phyloP scores from a whole-genome alignment of 2,329 filamentous ascomycete genomes.

The Verticillium dahliae region DNA sequence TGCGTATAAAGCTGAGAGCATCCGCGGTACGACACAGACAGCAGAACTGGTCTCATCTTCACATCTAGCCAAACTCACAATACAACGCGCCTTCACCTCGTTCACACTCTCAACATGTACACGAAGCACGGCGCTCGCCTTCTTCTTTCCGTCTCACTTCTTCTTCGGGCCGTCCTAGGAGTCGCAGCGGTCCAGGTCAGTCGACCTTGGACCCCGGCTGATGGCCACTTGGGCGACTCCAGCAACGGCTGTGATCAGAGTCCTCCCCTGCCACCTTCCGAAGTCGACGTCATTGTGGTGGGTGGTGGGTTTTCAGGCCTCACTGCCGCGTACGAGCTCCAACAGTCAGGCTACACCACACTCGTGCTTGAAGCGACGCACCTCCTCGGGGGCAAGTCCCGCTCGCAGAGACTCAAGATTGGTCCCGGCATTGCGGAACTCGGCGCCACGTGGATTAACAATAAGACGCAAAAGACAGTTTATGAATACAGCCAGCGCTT shows the following conservation, averaged over 20 bases:
- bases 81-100: not conserved
- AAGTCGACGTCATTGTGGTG: slow-evolving; percentile 9
- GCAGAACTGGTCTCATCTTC: not conserved
- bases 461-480: slow-evolving; percentile 6
- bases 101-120: not conserved
- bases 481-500: slow-evolving; percentile 5
- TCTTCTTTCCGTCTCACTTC: not conserved
- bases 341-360: not conserved
- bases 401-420: not conserved
- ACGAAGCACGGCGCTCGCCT: not conserved
- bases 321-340: slow-evolving; percentile 5
- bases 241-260: not conserved
- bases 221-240: not conserved
- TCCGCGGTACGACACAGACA: too few relatives aligned
- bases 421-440: slow-evolving; percentile 6
- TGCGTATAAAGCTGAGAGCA: too few relatives aligned
- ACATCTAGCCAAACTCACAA: not conserved
- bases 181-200: not conserved
- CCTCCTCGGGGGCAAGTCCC: slow-evolving; percentile 7
- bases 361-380: slow-evolving; percentile 2
- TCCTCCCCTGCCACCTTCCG: not conserved
- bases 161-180: not conserved
- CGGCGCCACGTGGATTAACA: slow-evolving; percentile 12
- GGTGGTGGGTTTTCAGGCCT: slow-evolving; percentile 9
- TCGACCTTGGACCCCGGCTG: not conserved